Evolutionary conservation across 176 grass and related monocot genomes (phyloP).

Genomic region (Carex littledalei): DNA sequence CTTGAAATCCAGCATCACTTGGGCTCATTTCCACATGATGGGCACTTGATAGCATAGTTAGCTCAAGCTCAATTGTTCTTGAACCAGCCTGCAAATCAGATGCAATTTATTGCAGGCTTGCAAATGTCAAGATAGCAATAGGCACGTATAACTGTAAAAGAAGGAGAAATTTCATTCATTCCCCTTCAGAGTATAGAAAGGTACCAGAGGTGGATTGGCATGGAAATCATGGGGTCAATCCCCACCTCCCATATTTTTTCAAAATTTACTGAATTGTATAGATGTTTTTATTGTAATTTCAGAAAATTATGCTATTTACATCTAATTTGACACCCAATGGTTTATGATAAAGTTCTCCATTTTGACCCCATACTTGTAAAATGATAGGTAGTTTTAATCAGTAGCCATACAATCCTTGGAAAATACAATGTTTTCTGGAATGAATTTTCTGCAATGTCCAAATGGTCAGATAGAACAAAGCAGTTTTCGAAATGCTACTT

Average conservation of each 20-base stretch:
- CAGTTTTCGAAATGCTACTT: background rate
- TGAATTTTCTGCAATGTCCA: background rate
- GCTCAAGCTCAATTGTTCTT: slow-evolving; percentile 74
- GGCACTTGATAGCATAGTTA: slow-evolving; percentile 66
- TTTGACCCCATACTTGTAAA: too few relatives aligned
- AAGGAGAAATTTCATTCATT: background rate
- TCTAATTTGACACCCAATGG: too few relatives aligned
- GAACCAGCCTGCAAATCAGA: slow-evolving; percentile 53
- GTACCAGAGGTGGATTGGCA: too few relatives aligned
- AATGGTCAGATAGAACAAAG: background rate
- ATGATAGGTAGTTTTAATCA: too few relatives aligned
- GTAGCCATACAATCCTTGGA: too few relatives aligned
- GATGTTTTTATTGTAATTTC: too few relatives aligned
- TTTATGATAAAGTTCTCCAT: too few relatives aligned
- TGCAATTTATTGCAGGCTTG: background rate
- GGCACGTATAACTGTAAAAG: background rate
- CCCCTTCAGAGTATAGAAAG: background rate
- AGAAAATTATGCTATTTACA: too few relatives aligned
- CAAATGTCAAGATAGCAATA: background rate
- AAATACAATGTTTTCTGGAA: background rate
- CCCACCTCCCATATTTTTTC: too few relatives aligned
- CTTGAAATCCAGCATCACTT: slow-evolving; percentile 96
- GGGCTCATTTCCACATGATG: slow-evolving; percentile 95
- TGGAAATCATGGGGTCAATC: too few relatives aligned
- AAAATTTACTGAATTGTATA: too few relatives aligned